A percentile compares a stretch with the other conserved stretches of the same genome.
Conservation (phyloP, 257 asterid genomes). For the Thymus mandschuricus region DNA sequence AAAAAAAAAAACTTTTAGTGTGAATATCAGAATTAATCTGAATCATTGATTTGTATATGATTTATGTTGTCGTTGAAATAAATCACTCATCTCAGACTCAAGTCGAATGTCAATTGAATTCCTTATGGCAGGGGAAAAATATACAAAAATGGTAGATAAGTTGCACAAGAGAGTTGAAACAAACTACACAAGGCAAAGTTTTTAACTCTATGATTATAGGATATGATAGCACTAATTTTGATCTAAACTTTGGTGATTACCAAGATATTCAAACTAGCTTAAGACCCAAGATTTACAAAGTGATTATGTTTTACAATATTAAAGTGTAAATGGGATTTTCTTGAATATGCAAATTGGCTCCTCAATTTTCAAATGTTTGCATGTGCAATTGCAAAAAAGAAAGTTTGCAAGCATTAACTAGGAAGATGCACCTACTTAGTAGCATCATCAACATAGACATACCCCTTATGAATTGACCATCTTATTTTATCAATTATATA, state of each 20-base stretch:
- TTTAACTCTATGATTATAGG: background rate
- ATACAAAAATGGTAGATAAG: too few species aligned
- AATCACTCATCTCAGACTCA: background rate
- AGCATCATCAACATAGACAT: conserved; percentile 33
- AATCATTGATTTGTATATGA: too few species aligned
- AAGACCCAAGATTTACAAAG: conserved; percentile 19
- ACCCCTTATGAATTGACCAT: conserved; percentile 35
- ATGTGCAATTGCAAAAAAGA: conserved; percentile 46
- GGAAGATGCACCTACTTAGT: conserved; percentile 51
- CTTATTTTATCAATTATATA: conserved; percentile 24
- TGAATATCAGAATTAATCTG: too few species aligned
- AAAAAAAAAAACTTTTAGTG: too few species aligned
- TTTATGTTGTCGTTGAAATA: too few species aligned
- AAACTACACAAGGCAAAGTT: background rate
- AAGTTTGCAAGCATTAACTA: conserved; percentile 40
- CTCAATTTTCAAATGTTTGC: conserved; percentile 40
- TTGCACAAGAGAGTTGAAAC: background rate
- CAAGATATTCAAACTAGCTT: conserved; percentile 39
- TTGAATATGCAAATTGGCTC: conserved; percentile 35
- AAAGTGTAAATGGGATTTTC: conserved; percentile 15
- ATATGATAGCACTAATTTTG: conserved; percentile 12
- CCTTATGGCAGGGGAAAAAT: too few species aligned
- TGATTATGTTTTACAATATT: background rate
- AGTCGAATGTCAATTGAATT: background rate
- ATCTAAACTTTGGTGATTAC: conserved; percentile 36